Evolutionary conservation across 192 early-diverging fungal genomes (phyloP).

Genomic region (Linnemannia exigua): DNA sequence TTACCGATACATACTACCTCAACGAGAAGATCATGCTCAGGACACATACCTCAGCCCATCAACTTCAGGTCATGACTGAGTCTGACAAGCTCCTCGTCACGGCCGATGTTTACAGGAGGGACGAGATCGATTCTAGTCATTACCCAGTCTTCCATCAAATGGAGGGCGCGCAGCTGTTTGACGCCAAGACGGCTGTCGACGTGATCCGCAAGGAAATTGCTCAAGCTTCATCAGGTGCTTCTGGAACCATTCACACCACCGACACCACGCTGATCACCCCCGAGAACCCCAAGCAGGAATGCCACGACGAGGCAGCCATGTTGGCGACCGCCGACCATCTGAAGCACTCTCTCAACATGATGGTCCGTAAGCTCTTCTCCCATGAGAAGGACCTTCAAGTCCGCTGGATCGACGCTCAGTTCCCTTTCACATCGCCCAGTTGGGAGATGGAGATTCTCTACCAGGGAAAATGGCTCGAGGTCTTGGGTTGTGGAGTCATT

Average conservation of each 20-base stretch:
- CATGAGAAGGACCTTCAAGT: constrained; percentile 79
- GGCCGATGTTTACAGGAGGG: constrained; percentile 97
- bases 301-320: constrained; percentile 74
- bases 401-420: constrained; percentile 94
- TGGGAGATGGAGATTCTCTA: constrained; percentile 98
- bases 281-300: constrained; percentile 81
- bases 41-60: constrained; percentile 97
- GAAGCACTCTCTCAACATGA: constrained; percentile 85
- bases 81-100: constrained; percentile 85
- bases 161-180: constrained; percentile 90
- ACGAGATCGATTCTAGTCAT: constrained; percentile 96
- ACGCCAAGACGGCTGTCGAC: constrained; percentile 53
- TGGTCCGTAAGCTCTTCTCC: constrained; percentile 83
- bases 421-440: constrained; percentile 96
- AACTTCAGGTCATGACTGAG: constrained; percentile 82
- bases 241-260: constrained; percentile 46
- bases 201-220: constrained; percentile 54
- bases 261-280: constrained; percentile 68
- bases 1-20: constrained; percentile 95
- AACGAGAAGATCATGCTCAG: constrained; percentile 84
- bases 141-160: constrained; percentile 99
- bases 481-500: constrained; percentile 95
- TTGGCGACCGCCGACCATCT: constrained; percentile 75
- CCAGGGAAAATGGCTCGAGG: constrained; percentile 94
- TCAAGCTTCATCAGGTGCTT: constrained; percentile 14